Evolutionary conservation across 163 green algal genomes (phyloP).

Genomic region (Prototheca cutis): DNA sequence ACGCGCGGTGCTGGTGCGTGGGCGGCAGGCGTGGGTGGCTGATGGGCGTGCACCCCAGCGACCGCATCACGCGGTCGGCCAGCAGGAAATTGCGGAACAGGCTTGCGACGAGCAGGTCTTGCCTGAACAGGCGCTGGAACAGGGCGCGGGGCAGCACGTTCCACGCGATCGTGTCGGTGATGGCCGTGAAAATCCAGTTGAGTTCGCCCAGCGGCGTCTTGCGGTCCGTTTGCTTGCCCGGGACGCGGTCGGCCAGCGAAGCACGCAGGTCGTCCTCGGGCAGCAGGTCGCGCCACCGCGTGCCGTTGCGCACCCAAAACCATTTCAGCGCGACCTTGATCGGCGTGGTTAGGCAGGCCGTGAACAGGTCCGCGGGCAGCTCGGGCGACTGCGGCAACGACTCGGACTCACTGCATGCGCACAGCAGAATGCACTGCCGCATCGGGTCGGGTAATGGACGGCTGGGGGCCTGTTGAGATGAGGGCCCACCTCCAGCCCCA

Average conservation of each 20-base stretch:
- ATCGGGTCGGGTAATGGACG: constrained; percentile 47
- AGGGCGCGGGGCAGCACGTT: constrained; percentile 87
- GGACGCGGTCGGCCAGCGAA: constrained; percentile 79
- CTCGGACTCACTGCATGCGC: constrained; percentile 62
- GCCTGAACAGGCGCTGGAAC: constrained; percentile 92
- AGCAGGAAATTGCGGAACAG: constrained; percentile 99
- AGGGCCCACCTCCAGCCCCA: constrained; percentile 11
- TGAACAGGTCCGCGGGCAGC: constrained; percentile 95
- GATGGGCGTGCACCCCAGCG: constrained; percentile 72
- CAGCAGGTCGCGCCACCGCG: constrained; percentile 1
- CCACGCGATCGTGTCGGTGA: constrained; percentile 99
- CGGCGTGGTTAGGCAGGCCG: constrained; percentile 93
- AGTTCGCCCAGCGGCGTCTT: constrained; percentile 97
- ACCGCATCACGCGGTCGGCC: constrained; percentile 90
- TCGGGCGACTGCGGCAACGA: constrained; percentile 75
- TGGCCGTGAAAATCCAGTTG: constrained; percentile 99
- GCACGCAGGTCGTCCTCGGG: background rate
- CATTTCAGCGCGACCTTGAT: constrained; percentile 88
- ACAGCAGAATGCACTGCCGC: constrained; percentile 84
- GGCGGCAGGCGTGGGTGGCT: constrained; percentile 82
- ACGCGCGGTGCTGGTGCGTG: constrained; percentile 95
- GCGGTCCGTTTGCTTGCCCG: constrained; percentile 86
- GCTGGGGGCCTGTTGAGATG: too few relatives aligned
- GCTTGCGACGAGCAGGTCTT: constrained; percentile 91
- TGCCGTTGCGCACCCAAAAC: constrained; percentile 59